These are phyloP conservation scores for Myxozyma neotropica DNA, from an alignment of 805 yeast genomes.

Conservation along the genomic window DNA sequence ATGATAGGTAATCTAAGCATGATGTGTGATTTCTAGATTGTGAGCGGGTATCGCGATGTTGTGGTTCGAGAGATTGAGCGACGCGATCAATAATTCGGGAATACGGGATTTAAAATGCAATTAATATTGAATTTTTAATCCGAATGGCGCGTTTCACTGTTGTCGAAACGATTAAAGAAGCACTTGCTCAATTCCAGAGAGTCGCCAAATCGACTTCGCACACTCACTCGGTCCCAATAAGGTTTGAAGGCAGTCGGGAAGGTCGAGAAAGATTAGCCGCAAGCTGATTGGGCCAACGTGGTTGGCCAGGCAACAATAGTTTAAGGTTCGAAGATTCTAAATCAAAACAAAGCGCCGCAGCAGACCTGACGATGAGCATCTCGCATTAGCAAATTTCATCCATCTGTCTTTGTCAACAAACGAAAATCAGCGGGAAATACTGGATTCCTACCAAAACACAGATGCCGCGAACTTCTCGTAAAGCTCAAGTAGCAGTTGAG, in stretches of 20 bases:
- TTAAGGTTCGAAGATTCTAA: constrained; percentile 1
- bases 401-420: background rate
- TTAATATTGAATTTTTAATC: too few relatives aligned
- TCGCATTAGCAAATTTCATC: background rate
- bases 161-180: too few relatives aligned
- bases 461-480: constrained; percentile 3
- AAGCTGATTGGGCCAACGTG: constrained; percentile 9
- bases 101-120: too few relatives aligned
- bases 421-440: too few relatives aligned
- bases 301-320: constrained; percentile 10
- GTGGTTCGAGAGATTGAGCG: too few relatives aligned
- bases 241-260: constrained; percentile 1
- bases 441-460: too few relatives aligned
- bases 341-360: constrained; percentile 15
- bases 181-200: too few relatives aligned
- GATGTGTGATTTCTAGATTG: background rate
- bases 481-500: background rate
- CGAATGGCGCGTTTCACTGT: too few relatives aligned
- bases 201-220: background rate
- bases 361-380: constrained; percentile 8
- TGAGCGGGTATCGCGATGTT: too few relatives aligned
- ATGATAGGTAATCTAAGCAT: constrained; percentile 8
- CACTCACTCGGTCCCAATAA: background rate
- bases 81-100: too few relatives aligned
- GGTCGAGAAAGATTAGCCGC: background rate